Evolutionary conservation across 176 grass and related monocot genomes (phyloP).

Genomic region (Phragmites australis): DNA sequence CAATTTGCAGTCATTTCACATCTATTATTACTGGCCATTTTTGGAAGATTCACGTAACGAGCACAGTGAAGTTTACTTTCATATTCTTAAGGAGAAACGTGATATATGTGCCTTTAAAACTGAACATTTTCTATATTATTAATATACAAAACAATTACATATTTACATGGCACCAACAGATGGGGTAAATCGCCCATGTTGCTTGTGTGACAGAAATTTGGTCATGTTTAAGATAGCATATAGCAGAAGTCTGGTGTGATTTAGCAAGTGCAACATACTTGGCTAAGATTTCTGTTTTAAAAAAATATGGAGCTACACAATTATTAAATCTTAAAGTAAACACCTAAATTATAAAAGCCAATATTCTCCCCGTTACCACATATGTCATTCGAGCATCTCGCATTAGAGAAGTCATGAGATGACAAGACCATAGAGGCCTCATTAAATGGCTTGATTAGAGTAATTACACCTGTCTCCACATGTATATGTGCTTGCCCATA

Average conservation of each 20-base stretch:
- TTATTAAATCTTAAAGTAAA: neutral
- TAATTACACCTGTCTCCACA: neutral
- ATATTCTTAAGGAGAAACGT: neutral
- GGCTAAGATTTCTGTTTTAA: neutral
- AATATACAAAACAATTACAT: neutral
- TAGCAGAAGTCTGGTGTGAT: neutral
- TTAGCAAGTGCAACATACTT: slow-evolving; percentile 1
- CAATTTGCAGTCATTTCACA: neutral
- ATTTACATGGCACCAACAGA: neutral
- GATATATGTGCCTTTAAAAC: neutral
- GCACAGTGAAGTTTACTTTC: neutral
- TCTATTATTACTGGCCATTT: neutral
- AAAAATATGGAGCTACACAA: neutral
- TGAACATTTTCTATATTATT: neutral
- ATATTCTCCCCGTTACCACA: neutral
- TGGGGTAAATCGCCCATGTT: neutral
- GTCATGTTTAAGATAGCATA: neutral
- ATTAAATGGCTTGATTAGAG: neutral
- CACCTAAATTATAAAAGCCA: neutral
- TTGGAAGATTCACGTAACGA: slow-evolving; percentile 7
- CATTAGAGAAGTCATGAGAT: neutral
- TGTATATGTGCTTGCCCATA: neutral
- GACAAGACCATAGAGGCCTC: neutral
- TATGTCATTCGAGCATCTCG: neutral
- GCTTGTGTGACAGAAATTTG: neutral